Evolutionary conservation across 2,329 filamentous ascomycete genomes (phyloP), one percentile per base, ranked within the genome.

Genomic region (Hysterium pulicare): DNA sequence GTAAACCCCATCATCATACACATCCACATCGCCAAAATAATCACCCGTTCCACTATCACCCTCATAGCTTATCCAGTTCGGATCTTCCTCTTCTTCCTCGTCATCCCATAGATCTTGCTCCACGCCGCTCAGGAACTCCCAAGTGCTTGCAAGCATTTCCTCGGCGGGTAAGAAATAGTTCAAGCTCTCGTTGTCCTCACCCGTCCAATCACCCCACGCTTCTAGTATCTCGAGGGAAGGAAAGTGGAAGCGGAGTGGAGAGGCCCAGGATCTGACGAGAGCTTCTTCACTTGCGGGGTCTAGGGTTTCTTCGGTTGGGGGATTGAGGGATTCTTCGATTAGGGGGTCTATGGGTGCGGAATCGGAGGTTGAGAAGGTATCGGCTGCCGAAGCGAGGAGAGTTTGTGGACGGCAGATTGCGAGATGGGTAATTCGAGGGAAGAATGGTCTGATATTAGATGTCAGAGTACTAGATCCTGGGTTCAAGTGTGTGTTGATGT

Each of bases 101-200:
- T 56, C 57, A 17, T 58, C 54, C 62, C 60, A 64, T 3, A 64
- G 45, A 41, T 63, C 57, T 33, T 66, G 62, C 33, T 64, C 60
- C 15, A 58, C 46, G 10, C 62, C 60, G 26, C 55, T 60, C 21
- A 66, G 33, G 33, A 66, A 66, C 28, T 64, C 62, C 60, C 62
- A 64, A 2, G 51, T 60, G 11, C 45, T 55, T 16, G 57, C 60
- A 2, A 64, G 40, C 6, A 60, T 43, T 28, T 62, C 60, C 24
- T 61, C 51, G 3, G 48, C 52, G 1, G 61, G 61, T 2, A 64
- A 36, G n/a, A 63, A 54, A 45, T 66, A 66, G 11, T 53, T 56
- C 17, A 62, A 46, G 1, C 47, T 56, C 28, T 62, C 55, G 22
- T 53, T 55, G 33, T 62, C 58, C n/a, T 54, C 44, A 1, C 61